Percentiles rank a stretch among this genome's conserved stretches.
phyloP scores from a whole-genome alignment of 2,329 filamentous ascomycete species.

The Hypoxylon sp. region DNA sequence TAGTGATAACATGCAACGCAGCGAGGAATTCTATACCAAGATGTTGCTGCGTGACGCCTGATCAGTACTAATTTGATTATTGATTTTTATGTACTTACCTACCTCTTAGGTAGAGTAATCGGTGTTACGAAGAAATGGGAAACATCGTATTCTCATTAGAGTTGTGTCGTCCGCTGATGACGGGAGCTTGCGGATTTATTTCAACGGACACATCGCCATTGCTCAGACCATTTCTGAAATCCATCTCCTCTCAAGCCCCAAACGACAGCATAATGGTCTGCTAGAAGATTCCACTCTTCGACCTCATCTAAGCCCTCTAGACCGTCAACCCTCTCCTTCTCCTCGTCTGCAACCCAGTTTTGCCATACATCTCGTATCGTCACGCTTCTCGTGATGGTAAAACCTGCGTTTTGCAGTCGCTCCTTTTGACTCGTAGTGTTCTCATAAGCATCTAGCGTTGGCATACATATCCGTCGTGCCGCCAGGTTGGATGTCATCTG shows the following conservation, averaged over 20 bases:
- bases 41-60: too few species aligned
- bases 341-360: constrained; percentile 74
- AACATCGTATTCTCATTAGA: not conserved
- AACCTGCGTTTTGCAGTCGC: constrained; percentile 75
- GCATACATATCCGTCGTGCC: constrained; percentile 83
- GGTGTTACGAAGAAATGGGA: not conserved
- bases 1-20: not conserved
- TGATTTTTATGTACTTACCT: too few species aligned
- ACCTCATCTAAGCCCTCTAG: constrained; percentile 94
- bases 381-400: constrained; percentile 59
- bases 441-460: constrained; percentile 80
- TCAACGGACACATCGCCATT: constrained; percentile 37
- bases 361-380: constrained; percentile 75
- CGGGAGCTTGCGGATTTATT: not conserved
- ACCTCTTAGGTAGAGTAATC: too few species aligned
- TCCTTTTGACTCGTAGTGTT: constrained; percentile 74
- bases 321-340: constrained; percentile 82
- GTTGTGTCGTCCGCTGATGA: not conserved
- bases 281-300: constrained; percentile 91
- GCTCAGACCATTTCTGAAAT: constrained; percentile 52
- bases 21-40: too few species aligned
- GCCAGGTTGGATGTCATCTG: constrained; percentile 94
- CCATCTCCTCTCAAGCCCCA: constrained; percentile 81
- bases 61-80: too few species aligned
- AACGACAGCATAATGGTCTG: constrained; percentile 87